Conservation (phyloP, 2,329 filamentous ascomycete species). For the Colletotrichum sp. region DNA sequence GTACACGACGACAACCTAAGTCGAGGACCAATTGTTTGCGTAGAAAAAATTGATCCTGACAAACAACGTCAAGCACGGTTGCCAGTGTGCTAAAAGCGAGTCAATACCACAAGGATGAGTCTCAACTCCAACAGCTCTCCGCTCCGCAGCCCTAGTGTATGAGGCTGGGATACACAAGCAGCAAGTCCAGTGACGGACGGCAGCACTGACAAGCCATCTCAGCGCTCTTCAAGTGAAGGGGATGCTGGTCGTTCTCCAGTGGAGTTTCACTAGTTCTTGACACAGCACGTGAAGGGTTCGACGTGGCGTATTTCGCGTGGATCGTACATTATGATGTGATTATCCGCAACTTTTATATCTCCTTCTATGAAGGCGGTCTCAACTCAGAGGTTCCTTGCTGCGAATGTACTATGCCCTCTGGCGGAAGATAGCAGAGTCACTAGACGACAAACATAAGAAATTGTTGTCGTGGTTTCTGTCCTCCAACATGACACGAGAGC, state of each 20-base stretch:
- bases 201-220: fast-evolving
- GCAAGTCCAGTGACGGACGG: neutral
- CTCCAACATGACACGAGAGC: fast-evolving
- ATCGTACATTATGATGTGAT: neutral
- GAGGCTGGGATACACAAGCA: neutral
- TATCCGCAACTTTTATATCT: neutral
- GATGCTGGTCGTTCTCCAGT: too few species aligned
- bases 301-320: neutral
- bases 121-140: fast-evolving
- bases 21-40: too few species aligned
- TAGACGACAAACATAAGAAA: too few species aligned
- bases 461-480: too few species aligned
- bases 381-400: fast-evolving
- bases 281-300: neutral
- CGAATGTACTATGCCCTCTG: neutral
- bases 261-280: neutral
- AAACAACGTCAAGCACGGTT: too few species aligned
- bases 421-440: fast-evolving
- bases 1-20: too few species aligned
- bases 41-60: too few species aligned
- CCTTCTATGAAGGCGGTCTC: fast-evolving
- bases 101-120: neutral
- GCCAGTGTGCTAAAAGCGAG: too few species aligned
- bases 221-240: fast-evolving
- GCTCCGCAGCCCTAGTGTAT: fast-evolving